A percentile compares a stretch with the other conserved stretches of the same genome.
These are phyloP conservation scores for Fusarium sp. DNA, from an alignment of 2,329 filamentous ascomycete species.

Conservation along the genomic window DNA sequence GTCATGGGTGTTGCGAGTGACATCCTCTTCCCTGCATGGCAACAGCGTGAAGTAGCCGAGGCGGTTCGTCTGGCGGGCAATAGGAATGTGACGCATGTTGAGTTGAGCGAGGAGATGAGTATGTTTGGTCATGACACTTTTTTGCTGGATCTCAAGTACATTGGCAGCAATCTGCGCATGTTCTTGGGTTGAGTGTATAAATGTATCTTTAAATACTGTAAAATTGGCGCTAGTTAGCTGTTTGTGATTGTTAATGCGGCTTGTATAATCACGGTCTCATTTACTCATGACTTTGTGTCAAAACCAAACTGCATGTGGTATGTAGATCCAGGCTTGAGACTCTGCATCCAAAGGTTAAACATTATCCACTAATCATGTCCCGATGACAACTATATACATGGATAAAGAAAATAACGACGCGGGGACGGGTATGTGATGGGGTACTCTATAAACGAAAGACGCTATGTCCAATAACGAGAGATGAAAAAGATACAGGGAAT, in stretches of 20 bases:
- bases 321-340: constrained; percentile 20
- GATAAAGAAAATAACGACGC: constrained; percentile 12
- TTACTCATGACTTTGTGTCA: background rate
- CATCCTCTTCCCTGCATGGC: constrained; percentile 97
- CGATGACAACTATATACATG: constrained; percentile 24
- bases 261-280: background rate
- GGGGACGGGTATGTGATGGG: constrained; percentile 34
- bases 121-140: constrained; percentile 98
- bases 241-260: background rate
- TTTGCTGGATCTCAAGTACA: constrained; percentile 87
- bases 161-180: constrained; percentile 81
- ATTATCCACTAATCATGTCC: constrained; percentile 39
- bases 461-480: constrained; percentile 19
- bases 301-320: background rate
- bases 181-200: constrained; percentile 70
- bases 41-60: constrained; percentile 92
- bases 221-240: background rate
- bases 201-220: background rate
- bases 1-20: constrained; percentile 96
- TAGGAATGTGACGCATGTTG: constrained; percentile 81
- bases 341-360: constrained; percentile 31
- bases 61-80: constrained; percentile 82
- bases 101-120: constrained; percentile 93
- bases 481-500: constrained; percentile 1
- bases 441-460: constrained; percentile 31